These are phyloP conservation scores for Aspergillus candidus DNA, from an alignment of 2,329 filamentous ascomycete species.

Conservation along the genomic window DNA sequence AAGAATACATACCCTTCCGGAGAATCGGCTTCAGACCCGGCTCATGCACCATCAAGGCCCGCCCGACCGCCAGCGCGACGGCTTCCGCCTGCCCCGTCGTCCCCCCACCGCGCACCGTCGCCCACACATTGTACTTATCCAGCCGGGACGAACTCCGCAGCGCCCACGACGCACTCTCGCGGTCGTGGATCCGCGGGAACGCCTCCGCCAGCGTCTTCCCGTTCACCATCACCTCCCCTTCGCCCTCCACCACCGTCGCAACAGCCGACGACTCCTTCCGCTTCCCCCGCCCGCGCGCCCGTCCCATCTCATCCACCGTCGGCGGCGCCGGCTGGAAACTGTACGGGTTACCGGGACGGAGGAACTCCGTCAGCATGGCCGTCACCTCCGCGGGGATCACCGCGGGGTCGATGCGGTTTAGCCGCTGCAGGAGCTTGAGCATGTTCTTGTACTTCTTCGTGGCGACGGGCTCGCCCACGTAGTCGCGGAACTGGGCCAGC, in stretches of 20 bases:
- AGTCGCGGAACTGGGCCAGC: constrained; percentile 66
- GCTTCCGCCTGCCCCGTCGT: constrained; percentile 95
- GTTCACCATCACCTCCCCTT: constrained; percentile 84
- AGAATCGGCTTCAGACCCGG: constrained; percentile 82
- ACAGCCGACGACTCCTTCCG: constrained; percentile 82
- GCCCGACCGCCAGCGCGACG: constrained; percentile 80
- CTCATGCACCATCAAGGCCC: constrained; percentile 84
- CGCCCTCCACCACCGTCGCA: constrained; percentile 86
- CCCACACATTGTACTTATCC: constrained; percentile 98
- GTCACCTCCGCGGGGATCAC: constrained; percentile 66
- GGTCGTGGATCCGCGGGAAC: constrained; percentile 85
- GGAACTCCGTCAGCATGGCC: constrained; percentile 61
- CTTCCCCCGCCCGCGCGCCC: constrained; percentile 72
- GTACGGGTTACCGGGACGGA: constrained; percentile 66
- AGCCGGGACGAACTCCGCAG: constrained; percentile 73
- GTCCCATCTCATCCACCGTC: constrained; percentile 67
- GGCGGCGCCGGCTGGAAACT: constrained; percentile 57
- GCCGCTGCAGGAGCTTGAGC: constrained; percentile 65
- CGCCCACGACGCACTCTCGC: constrained; percentile 90
- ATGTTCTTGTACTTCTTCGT: constrained; percentile 73
- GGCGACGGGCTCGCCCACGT: constrained; percentile 66
- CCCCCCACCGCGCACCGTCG: constrained; percentile 74
- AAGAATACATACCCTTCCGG: constrained; percentile 67
- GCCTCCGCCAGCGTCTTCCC: constrained; percentile 74
- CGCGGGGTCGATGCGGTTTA: constrained; percentile 79